These are phyloP conservation scores for Perilla frutescens DNA, from an alignment of 257 asterid genomes.

Conservation along the genomic window DNA sequence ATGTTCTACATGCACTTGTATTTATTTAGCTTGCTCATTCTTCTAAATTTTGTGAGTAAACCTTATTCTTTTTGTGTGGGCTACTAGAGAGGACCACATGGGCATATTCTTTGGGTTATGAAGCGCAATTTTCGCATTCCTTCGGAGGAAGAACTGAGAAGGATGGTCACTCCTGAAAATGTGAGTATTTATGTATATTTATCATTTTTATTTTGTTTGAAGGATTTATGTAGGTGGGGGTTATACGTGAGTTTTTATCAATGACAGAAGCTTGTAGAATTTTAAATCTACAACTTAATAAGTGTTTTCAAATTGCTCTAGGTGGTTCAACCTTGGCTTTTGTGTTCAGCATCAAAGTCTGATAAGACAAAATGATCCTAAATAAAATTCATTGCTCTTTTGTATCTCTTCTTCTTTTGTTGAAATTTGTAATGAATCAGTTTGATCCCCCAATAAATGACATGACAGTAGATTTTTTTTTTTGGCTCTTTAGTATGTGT, in stretches of 20 bases:
- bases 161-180: constrained; percentile 96
- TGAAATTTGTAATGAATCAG: constrained; percentile 1
- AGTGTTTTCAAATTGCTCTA: constrained; percentile 9
- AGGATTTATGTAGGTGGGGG: constrained; percentile 21
- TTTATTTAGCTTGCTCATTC: constrained; percentile 26
- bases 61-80: constrained; percentile 29
- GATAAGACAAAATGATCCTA: constrained; percentile 4
- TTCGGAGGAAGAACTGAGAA: constrained; percentile 92
- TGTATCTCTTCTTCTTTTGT: not conserved
- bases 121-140: constrained; percentile 88
- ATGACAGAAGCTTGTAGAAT: constrained; percentile 21
- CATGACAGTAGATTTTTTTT: constrained; percentile 3
- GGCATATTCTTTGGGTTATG: constrained; percentile 85
- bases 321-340: constrained; percentile 2
- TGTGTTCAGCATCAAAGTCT: constrained; percentile 9
- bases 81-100: constrained; percentile 75
- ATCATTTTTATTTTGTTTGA: constrained; percentile 12
- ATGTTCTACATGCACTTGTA: constrained; percentile 18
- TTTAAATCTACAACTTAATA: constrained; percentile 11
- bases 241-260: constrained; percentile 8
- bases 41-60: constrained; percentile 26
- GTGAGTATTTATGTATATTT: constrained; percentile 54
- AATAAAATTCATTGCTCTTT: constrained; percentile 9
- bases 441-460: constrained; percentile 4
- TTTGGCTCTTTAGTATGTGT: not conserved